Evolutionary conservation across 495 filamentous ascomycete species (phyloP).

Genomic region (Rhizodiscina lignyota): DNA sequence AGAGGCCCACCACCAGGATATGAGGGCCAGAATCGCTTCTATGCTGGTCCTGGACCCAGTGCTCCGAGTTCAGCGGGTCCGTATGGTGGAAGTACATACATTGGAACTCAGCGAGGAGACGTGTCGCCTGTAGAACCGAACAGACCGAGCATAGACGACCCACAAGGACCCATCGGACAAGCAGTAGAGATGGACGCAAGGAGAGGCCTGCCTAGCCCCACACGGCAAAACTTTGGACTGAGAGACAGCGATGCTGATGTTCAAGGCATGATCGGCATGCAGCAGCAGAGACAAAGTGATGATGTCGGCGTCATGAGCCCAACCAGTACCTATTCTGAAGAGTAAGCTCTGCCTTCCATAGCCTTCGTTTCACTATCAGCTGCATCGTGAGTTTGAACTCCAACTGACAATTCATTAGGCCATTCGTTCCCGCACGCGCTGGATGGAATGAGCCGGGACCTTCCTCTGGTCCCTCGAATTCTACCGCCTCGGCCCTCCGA

Average conservation of each 20-base stretch:
- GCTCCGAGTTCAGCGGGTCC: too few species aligned
- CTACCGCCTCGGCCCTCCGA: too few species aligned
- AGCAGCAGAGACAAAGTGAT: slow-evolving; percentile 34
- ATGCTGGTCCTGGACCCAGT: too few species aligned
- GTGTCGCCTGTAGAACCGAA: too few species aligned
- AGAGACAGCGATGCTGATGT: slow-evolving; percentile 53
- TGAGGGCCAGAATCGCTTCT: slow-evolving; percentile 2
- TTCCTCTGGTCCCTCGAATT: too few species aligned
- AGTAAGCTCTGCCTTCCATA: too few species aligned
- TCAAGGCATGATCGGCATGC: slow-evolving; percentile 49
- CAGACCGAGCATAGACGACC: slow-evolving; percentile 1
- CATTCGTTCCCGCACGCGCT: slow-evolving; percentile 33
- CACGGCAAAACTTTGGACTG: slow-evolving; percentile 20
- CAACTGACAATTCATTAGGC: too few species aligned
- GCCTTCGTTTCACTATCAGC: too few species aligned
- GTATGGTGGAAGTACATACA: too few species aligned
- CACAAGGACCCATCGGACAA: slow-evolving; percentile 36
- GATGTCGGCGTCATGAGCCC: slow-evolving; percentile 40
- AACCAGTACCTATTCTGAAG: slow-evolving; percentile 49
- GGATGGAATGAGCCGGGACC: slow-evolving; percentile 25
- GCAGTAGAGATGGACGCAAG: slow-evolving; percentile 71
- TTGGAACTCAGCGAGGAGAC: too few species aligned
- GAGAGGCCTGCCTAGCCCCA: slow-evolving; percentile 32
- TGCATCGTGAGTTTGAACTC: too few species aligned
- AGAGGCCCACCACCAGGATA: slow-evolving; percentile 14